Base-by-base conservation (phyloP, 148 eudicot species). In the Rhododendron ferrugineum region DNA sequence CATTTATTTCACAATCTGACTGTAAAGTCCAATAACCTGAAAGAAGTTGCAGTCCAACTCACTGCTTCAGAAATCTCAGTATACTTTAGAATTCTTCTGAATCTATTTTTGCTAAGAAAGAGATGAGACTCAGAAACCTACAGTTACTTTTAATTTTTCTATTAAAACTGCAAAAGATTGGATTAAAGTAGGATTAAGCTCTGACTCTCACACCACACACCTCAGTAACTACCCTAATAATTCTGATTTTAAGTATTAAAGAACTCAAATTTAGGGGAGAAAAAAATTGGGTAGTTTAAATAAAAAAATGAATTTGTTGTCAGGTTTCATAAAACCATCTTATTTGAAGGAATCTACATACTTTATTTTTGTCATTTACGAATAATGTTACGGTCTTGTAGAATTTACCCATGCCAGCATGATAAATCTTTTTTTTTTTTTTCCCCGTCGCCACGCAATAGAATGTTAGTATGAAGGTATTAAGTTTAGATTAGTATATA, bases 161-260 rank as follows among this genome's bases (percentile, higher is more conserved):
- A 26, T 26, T 22, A 13, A 15, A 28, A 70, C 79, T 72, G n/a
- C 79, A 49, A 83, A 83, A 75, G 85, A 78, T 13, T 83, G 85
- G 75, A 83, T 73, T 83, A 83, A 74, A 73, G 85, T 72, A 32
- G 64, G 64, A 7, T 15, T 49, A 15, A 44, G 11, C 79, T 74
- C 85, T 83, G 85, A 83, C 85, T 83, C 60, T 28, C 60, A 46
- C 26, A 83, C 52, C 84, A 18, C n/a, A 58, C 83, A 62, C 50
- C 14, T 36, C 73, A 34, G 70, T 56, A 7, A 49, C 60, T 40
- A 40, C 44, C 44, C 44, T 6, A 3, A 34, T 34, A 40, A 40
- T 40, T 40, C 56, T 52, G 56, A 52, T 40, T 52, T 52, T 15
- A 52, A 2, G 56, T 14, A 11, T 68, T 26, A 26, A 68, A 68